phyloP scores from a whole-genome alignment of 2,329 filamentous ascomycete genomes.

The Ophiobolus disseminans region DNA sequence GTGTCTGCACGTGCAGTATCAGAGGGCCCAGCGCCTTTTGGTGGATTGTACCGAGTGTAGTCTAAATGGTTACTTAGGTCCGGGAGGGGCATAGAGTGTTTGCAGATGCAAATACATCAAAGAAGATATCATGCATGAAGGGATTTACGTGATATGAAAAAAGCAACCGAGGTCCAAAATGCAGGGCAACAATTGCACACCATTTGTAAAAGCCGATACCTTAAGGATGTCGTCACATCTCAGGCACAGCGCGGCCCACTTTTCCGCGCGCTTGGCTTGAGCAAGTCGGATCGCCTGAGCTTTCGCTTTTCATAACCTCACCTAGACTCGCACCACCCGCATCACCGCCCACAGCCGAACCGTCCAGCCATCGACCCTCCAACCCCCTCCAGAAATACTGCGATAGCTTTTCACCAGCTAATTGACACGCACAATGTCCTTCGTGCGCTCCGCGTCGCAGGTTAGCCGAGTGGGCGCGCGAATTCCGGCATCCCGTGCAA shows the following conservation, averaged over 20 bases:
- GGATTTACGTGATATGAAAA: too few species aligned
- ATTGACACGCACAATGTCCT: conserved; percentile 47
- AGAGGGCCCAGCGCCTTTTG: conserved; percentile 31
- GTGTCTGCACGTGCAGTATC: conserved; percentile 21
- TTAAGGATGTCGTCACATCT: conserved; percentile 17
- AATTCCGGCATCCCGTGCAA: conserved; percentile 44
- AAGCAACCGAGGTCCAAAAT: too few species aligned
- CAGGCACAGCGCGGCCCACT: conserved; percentile 23
- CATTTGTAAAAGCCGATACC: background rate
- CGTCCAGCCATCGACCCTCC: conserved; percentile 30
- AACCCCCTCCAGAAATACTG: conserved; percentile 21
- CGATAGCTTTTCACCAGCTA: conserved; percentile 30
- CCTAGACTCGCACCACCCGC: conserved; percentile 27
- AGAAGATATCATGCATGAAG: too few species aligned
- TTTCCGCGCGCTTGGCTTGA: conserved; percentile 28
- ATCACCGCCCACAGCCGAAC: conserved; percentile 33
- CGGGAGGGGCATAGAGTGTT: background rate
- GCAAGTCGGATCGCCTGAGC: conserved; percentile 30
- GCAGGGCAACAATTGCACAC: background rate
- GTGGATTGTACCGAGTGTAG: conserved; percentile 30
- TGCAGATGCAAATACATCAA: too few species aligned
- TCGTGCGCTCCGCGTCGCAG: conserved; percentile 47
- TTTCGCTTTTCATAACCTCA: conserved; percentile 35
- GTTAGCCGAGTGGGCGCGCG: conserved; percentile 43
- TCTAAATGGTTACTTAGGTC: background rate